Base-by-base conservation (phyloP, 1,284 basidiomycete species). In the Athelia psychrophila region DNA sequence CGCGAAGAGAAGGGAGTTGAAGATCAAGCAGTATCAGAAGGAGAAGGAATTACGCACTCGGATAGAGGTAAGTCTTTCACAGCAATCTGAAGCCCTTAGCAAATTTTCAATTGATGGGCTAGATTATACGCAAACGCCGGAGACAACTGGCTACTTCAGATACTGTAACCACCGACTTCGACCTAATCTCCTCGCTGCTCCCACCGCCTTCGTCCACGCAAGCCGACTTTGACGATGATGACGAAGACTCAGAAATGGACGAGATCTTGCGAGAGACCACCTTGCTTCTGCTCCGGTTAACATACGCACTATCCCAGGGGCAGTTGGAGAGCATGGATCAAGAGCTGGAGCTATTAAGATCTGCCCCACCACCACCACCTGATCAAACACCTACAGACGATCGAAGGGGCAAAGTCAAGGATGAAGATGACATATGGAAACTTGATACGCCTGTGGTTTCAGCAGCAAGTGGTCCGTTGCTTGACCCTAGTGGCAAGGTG, bases 21-120 rank as follows among this genome's bases (percentile, higher is more conserved):
- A 96, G 73, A 95, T 98, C 57, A 83, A 81, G 55, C 93, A 95
- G 64, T 96, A 84, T 67, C 84, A 84, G 66, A 79, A 83, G 51
- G 92, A 95, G 68, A 95, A 91, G 67, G 86, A 91, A 50, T 70
- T 95, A 25, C 78, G 81, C 49, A 70, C 73, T 25, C 79, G 79
- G 51, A 83, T 96, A 22, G 79, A 91, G 67, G 91, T 90, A 54
- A 48, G 36, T 46, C 36, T 53, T 30, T 32, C 12, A 50, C 38
- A 8, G 20, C n/a, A 30, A 32, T 51, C 18, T 32, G 8, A 10
- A 30, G 33, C 32, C 16, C 10, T 40, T 48, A 30, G 23, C 20
- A 8, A 16, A 49, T 24, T 27, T n/a, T 25, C 46, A 40, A 30
- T n/a, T 25, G 45, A 6, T 23, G 27, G 46, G 27, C 10, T 58